Evolutionary conservation across 2,329 filamentous ascomycete species (phyloP).

Genomic region (Hansfordia pulvinata): DNA sequence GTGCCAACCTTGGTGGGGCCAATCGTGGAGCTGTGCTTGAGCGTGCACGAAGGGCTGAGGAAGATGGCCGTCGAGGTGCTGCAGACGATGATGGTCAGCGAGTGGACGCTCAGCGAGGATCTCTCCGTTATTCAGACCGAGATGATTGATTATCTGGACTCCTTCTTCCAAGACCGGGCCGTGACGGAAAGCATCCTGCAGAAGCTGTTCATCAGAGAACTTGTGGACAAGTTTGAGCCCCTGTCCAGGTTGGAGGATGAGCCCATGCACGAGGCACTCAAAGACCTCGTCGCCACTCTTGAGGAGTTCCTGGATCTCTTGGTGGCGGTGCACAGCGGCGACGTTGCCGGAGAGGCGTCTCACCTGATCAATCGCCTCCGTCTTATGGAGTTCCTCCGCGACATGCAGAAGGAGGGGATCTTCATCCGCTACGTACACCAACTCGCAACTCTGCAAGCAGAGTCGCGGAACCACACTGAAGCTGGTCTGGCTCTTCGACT

Average conservation of each 20-base stretch:
- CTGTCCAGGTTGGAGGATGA: constrained; percentile 55
- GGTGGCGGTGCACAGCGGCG: constrained; percentile 74
- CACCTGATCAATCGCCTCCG: constrained; percentile 79
- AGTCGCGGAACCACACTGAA: constrained; percentile 68
- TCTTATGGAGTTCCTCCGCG: constrained; percentile 89
- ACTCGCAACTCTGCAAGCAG: constrained; percentile 63
- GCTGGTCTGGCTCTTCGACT: constrained; percentile 80
- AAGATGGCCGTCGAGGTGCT: constrained; percentile 85
- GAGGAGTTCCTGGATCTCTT: constrained; percentile 86
- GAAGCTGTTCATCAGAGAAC: constrained; percentile 81
- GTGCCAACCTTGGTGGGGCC: constrained; percentile 84
- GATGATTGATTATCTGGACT: constrained; percentile 88
- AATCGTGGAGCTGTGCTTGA: constrained; percentile 87
- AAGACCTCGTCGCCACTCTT: constrained; percentile 68
- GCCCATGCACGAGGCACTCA: constrained; percentile 61
- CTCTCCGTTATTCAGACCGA: constrained; percentile 85
- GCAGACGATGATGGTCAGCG: constrained; percentile 96
- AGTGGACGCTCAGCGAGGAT: constrained; percentile 93
- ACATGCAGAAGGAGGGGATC: constrained; percentile 95
- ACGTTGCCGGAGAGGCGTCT: constrained; percentile 58
- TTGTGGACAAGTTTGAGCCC: constrained; percentile 67
- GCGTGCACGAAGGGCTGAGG: constrained; percentile 83
- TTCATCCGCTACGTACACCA: constrained; percentile 95
- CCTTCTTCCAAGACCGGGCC: constrained; percentile 77
- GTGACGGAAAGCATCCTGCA: constrained; percentile 81